A percentile compares a stretch with the other conserved stretches of the same genome.
These are phyloP conservation scores for Metschnikowia baotianmanensis DNA, from an alignment of 805 yeast genomes.

Conservation along the genomic window DNA sequence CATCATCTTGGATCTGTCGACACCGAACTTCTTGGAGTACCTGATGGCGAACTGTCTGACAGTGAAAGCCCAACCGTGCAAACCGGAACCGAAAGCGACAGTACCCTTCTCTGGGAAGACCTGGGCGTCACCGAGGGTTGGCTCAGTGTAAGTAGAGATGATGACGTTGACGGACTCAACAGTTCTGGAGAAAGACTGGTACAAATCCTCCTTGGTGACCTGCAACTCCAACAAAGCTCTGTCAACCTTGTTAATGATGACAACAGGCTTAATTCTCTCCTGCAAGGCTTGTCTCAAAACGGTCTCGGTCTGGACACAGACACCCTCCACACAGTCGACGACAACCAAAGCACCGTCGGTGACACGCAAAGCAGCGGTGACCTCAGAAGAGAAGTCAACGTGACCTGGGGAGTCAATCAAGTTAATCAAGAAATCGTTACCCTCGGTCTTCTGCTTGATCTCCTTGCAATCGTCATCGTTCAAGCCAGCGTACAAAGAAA, in stretches of 20 bases:
- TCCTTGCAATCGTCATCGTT: slow-evolving; percentile 80
- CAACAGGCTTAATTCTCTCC: slow-evolving; percentile 99
- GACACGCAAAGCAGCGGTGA: slow-evolving; percentile 99
- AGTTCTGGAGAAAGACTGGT: slow-evolving; percentile 98
- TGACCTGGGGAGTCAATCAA: slow-evolving; percentile 99
- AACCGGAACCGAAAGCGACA: slow-evolving; percentile 99
- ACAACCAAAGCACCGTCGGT: slow-evolving; percentile 99
- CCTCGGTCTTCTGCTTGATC: slow-evolving; percentile 88
- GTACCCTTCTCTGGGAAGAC: slow-evolving; percentile 99
- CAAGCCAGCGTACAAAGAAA: slow-evolving; percentile 90
- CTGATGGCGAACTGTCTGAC: slow-evolving; percentile 97
- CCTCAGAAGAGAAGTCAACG: slow-evolving; percentile 99
- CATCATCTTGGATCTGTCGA: slow-evolving; percentile 96
- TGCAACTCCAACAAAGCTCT: slow-evolving; percentile 99
- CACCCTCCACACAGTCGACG: slow-evolving; percentile 99
- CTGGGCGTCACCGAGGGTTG: slow-evolving; percentile 90
- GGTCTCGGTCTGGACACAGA: slow-evolving; percentile 99
- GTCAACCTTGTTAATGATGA: slow-evolving; percentile 98
- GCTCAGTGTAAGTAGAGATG: slow-evolving; percentile 91
- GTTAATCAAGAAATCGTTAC: slow-evolving; percentile 94
- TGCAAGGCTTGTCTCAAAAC: slow-evolving; percentile 98
- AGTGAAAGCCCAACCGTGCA: slow-evolving; percentile 99
- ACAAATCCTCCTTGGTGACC: slow-evolving; percentile 97
- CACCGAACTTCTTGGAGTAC: slow-evolving; percentile 99
- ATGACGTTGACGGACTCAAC: slow-evolving; percentile 99